These are phyloP conservation scores for Rhizodiscina lignyota DNA, from an alignment of 495 filamentous ascomycete species.

Conservation along the genomic window DNA sequence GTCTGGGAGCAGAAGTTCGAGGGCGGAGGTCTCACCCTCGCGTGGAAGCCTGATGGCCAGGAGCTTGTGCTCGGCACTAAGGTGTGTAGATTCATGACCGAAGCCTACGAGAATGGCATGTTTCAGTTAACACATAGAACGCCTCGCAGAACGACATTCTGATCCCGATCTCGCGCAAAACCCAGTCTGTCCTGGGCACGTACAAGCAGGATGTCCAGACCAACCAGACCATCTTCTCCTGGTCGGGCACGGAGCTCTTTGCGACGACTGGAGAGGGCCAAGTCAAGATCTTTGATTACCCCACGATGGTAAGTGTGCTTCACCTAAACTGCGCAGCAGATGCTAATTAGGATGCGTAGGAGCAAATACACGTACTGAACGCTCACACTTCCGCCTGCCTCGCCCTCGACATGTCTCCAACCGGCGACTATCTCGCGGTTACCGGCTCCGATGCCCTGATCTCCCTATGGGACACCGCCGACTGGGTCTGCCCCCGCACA, in stretches of 20 bases:
- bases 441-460: slow-evolving; percentile 83
- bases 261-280: slow-evolving; percentile 69
- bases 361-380: slow-evolving; percentile 44
- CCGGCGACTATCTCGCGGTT: slow-evolving; percentile 64
- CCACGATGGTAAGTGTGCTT: slow-evolving; percentile 20
- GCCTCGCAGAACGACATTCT: slow-evolving; percentile 47
- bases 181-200: slow-evolving; percentile 32
- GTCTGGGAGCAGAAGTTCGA: slow-evolving; percentile 60
- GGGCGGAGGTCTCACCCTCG: slow-evolving; percentile 66
- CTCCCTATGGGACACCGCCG: slow-evolving; percentile 77
- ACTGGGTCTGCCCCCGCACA: slow-evolving; percentile 80
- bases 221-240: slow-evolving; percentile 70
- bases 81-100: slow-evolving; percentile 28
- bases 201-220: slow-evolving; percentile 61
- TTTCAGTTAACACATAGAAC: too few relatives aligned
- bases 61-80: slow-evolving; percentile 72
- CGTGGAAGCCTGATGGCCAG: slow-evolving; percentile 77
- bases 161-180: slow-evolving; percentile 32
- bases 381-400: slow-evolving; percentile 71
- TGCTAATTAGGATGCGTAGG: slow-evolving; percentile 23
- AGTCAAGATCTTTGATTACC: slow-evolving; percentile 66
- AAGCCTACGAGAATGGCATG: too few relatives aligned
- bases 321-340: slow-evolving; percentile 1
- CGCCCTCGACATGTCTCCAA: slow-evolving; percentile 54
- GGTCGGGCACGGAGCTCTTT: slow-evolving; percentile 55